phyloP scores from a whole-genome alignment of 345 rosid species.

The Syzygium oleosum region DNA sequence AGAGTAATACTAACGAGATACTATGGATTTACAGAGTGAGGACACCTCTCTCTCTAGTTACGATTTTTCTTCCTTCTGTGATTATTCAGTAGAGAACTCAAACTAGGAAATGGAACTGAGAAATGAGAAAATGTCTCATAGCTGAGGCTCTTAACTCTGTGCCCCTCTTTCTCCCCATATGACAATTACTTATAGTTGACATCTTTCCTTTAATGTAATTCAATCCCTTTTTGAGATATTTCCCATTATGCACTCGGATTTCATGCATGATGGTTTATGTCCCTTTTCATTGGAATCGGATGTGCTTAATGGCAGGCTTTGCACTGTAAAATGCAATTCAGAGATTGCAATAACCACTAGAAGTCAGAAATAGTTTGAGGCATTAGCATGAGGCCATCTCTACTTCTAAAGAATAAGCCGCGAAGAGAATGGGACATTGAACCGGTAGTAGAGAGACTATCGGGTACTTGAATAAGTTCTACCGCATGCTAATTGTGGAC shows the following conservation, averaged over 20 bases:
- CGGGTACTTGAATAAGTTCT: background rate
- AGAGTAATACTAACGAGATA: background rate
- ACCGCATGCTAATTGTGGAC: background rate
- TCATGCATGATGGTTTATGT: background rate
- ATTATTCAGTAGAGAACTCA: background rate
- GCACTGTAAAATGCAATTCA: background rate
- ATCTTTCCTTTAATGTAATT: background rate
- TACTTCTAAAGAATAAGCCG: background rate
- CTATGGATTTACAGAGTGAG: background rate
- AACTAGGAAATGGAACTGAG: background rate
- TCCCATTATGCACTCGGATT: background rate
- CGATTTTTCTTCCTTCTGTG: background rate
- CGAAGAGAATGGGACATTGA: background rate
- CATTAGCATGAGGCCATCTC: background rate
- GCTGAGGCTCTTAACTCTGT: background rate
- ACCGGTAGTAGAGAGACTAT: background rate
- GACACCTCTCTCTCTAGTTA: background rate
- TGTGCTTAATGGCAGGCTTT: background rate
- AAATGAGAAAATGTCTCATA: background rate
- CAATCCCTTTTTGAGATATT: background rate
- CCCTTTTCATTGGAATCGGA: background rate
- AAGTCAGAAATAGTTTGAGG: background rate
- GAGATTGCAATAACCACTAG: background rate
- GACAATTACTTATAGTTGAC: background rate
- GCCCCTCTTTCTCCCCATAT: background rate